Base-by-base conservation (phyloP, 495 filamentous ascomycete genomes). In the Aspergillus cristatus region DNA sequence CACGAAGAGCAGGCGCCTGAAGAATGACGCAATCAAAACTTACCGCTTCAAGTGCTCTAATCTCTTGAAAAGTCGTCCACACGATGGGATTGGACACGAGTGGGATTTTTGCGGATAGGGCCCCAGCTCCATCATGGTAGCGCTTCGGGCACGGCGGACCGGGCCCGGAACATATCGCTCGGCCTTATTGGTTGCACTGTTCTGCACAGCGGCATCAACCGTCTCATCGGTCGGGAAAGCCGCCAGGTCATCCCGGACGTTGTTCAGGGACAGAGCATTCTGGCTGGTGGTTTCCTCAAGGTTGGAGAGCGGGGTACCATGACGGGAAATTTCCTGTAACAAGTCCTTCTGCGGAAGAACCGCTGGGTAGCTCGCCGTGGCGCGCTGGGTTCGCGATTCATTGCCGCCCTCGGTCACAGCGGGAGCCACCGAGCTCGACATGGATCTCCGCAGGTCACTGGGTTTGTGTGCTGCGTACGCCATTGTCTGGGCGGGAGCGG, bases 31-130 rank as follows among this genome's bases (percentile, higher is more conserved):
- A 45, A 54, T 44, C 45, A 37, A 37, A 46, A 55, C 85, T 76
- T 85, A 94, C 86, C 91, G 82, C 73, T 98, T 98, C 51, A 98
- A 77, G 72, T 98, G 91, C 64, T 98, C 91, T 71, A 98, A 76
- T 55, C 91, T 81, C 79, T 98, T 98, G 74, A 98, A 98, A 46
- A 95, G 75, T 57, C 93, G 81, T 30, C 93, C 91, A 59, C 91
- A 98, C 16, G 88, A 87, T 17, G 93, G 93, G 56, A 98, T 98
- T n/a, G 91, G 91, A 67, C 91, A 98, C 7, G 88, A 94, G 59
- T 98, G 91, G 7, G 86, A 90, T 58, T 98, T 98, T 48, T 93
- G 86, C 10, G 91, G 89, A 58, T 98, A 98, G 28, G 91, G 91
- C 25, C 87, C 88, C 37, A 94, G 71, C 58, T 97, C 93, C 84